These are phyloP conservation scores for Suhomyces canberraensis DNA, from an alignment of 805 yeast species.

Conservation along the genomic window DNA sequence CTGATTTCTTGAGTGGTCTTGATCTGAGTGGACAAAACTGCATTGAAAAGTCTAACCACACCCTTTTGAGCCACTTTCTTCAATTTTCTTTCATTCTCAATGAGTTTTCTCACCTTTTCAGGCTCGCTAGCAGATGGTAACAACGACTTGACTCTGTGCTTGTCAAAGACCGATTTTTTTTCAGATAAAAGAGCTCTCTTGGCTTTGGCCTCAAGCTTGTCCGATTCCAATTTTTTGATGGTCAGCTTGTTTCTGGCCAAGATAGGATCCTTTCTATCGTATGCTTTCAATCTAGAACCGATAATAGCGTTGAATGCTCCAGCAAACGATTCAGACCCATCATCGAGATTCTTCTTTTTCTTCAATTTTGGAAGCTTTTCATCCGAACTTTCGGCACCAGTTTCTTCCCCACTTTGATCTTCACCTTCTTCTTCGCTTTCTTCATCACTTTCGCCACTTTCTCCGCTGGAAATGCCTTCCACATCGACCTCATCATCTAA, in stretches of 20 bases:
- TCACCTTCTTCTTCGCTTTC: conserved; percentile 6
- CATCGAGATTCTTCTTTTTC: conserved; percentile 55
- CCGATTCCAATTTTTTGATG: conserved; percentile 69
- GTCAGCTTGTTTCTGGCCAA: conserved; percentile 77
- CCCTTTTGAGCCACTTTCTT: conserved; percentile 86
- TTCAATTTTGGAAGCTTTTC: conserved; percentile 46
- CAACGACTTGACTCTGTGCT: conserved; percentile 63
- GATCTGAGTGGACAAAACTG: conserved; percentile 75
- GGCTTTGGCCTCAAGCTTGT: conserved; percentile 82
- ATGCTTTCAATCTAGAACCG: conserved; percentile 82
- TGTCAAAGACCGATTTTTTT: conserved; percentile 62
- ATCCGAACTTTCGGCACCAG: conserved; percentile 23
- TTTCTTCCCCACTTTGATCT: conserved; percentile 16
- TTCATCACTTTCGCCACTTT: conserved; percentile 6
- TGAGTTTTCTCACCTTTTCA: conserved; percentile 49
- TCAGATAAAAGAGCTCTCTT: conserved; percentile 66
- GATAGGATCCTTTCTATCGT: conserved; percentile 86
- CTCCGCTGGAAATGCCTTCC: conserved; percentile 3
- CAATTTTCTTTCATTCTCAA: conserved; percentile 66
- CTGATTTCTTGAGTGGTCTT: conserved; percentile 50
- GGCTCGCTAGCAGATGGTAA: conserved; percentile 60
- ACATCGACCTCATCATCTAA: conserved; percentile 15
- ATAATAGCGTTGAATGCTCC: conserved; percentile 80
- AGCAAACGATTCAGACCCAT: conserved; percentile 77
- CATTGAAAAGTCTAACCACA: conserved; percentile 80